Conservation (phyloP, 805 yeast species). For the Starmerella apis region DNA sequence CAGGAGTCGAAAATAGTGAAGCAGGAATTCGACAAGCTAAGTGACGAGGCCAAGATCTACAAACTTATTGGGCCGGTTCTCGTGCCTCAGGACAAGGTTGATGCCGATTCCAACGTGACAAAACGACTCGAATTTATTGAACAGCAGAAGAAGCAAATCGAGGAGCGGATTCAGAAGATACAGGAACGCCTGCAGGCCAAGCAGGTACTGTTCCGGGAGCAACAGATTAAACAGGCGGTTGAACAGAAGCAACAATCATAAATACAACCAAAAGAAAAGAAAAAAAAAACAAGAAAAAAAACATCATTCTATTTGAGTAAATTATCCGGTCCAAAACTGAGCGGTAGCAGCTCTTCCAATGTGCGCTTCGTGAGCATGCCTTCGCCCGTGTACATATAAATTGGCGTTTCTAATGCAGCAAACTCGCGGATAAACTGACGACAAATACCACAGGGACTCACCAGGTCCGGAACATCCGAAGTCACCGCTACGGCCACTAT, state of each 20-base stretch:
- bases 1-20: constrained; percentile 89
- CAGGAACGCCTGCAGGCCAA: constrained; percentile 46
- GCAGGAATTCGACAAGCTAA: constrained; percentile 59
- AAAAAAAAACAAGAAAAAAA: too few species aligned
- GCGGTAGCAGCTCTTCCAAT: constrained; percentile 60
- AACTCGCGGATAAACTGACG: constrained; percentile 85
- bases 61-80: constrained; percentile 88
- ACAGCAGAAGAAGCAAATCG: constrained; percentile 68
- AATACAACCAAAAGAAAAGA: not conserved
- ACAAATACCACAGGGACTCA: constrained; percentile 91
- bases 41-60: constrained; percentile 65
- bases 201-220: constrained; percentile 23
- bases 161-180: constrained; percentile 49
- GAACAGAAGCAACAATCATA: constrained; percentile 4
- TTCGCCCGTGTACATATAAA: constrained; percentile 55
- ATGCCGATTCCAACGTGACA: constrained; percentile 72
- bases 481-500: constrained; percentile 59
- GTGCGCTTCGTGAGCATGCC: constrained; percentile 36
- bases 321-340: constrained; percentile 78
- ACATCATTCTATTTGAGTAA: constrained; percentile 29
- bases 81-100: constrained; percentile 74
- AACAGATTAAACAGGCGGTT: constrained; percentile 20
- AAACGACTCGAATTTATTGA: constrained; percentile 84
- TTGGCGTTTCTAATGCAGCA: constrained; percentile 41
- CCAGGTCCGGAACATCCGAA: constrained; percentile 46